Evolutionary conservation across 192 early-diverging fungal species (phyloP), one percentile per base, ranked within the genome.

Genomic region (Umbelopsis vinacea): DNA sequence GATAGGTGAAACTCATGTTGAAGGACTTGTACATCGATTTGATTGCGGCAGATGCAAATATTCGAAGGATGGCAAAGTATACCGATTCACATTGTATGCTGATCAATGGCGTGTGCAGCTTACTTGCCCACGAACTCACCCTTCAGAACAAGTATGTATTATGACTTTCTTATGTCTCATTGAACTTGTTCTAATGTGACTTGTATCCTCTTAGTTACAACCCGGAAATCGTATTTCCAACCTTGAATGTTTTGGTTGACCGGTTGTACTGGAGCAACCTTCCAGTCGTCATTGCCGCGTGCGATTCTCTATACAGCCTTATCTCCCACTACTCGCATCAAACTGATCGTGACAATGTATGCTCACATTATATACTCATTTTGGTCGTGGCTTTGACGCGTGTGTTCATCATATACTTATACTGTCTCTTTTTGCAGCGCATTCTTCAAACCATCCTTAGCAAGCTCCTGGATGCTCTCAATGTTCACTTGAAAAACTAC

Each of bases 391-490:
- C 8, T 43, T 43, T 12, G 40, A 7, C 6, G 11, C 1, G 11
- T 4, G 40, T 12, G 11, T 43, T 43, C 40, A 43, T 43, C 40
- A 7, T 43, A 43, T 4, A 7, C 40, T 43, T 43, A 11, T 52
- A 40, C 48, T 68, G 57, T 43, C 23, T 35, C 17, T 10, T 45
- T 11, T 33, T 47, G 26, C 67, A 86, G 81, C 75, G 79, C 17
- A 80, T 88, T 46, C 43, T 87, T 1, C 81, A 88, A 72, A 87
- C 84, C 53, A 81, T 95, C 3, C 72, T 93, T 3, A 84, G 87
- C 10, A 87, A 89, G 45, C 50, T 95, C 15, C 74, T 95, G 40
- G 88, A 83, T 46, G 87, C 93, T 11, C 71, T 93, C 35, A 86
- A 86, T 50, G 89, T 91, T 15, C 91, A 92, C 66, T 52, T 95